Percentiles rank a stretch among this genome's conserved stretches.
phyloP scores from a whole-genome alignment of 768 basidiomycete species.

The Suillus paluster region DNA sequence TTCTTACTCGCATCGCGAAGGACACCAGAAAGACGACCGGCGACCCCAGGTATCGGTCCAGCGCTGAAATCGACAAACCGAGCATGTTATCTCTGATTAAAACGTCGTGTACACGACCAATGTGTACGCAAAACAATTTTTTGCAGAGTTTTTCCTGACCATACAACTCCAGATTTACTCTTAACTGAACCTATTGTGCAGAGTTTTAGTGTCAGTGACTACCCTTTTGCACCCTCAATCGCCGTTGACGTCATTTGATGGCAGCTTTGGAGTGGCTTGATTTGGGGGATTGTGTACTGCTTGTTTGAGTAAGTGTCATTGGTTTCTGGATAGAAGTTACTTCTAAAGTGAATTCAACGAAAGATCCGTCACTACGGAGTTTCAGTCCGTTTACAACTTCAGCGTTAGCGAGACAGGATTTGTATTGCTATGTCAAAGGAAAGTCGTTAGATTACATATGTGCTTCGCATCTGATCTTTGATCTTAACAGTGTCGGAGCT shows the following conservation, averaged over 20 bases:
- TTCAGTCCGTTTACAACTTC: slow-evolving; percentile 61
- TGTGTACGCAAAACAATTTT: slow-evolving; percentile 52
- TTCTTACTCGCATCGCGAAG: slow-evolving; percentile 69
- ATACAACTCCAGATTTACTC: slow-evolving; percentile 22
- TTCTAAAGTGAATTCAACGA: neutral
- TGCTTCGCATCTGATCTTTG: slow-evolving; percentile 5
- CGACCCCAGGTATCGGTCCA: slow-evolving; percentile 58
- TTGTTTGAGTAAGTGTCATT: slow-evolving; percentile 53
- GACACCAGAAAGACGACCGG: slow-evolving; percentile 69
- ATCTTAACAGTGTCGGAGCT: slow-evolving; percentile 51
- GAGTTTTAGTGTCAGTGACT: slow-evolving; percentile 62
- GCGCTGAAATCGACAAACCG: slow-evolving; percentile 63
- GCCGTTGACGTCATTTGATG: neutral
- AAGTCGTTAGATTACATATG: slow-evolving; percentile 20
- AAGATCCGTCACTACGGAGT: slow-evolving; percentile 61
- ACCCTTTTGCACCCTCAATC: neutral
- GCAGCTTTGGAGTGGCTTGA: slow-evolving; percentile 69
- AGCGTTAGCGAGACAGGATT: slow-evolving; percentile 61
- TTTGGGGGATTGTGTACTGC: slow-evolving; percentile 76
- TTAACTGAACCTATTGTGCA: slow-evolving; percentile 68
- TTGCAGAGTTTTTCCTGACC: slow-evolving; percentile 1
- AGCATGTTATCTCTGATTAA: slow-evolving; percentile 61
- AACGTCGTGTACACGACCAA: slow-evolving; percentile 68
- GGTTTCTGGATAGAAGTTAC: neutral
- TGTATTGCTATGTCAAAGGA: slow-evolving; percentile 59